These are phyloP conservation scores for Ceratocystis colombiana DNA, from an alignment of 2,329 filamentous ascomycete species.

Conservation along the genomic window DNA sequence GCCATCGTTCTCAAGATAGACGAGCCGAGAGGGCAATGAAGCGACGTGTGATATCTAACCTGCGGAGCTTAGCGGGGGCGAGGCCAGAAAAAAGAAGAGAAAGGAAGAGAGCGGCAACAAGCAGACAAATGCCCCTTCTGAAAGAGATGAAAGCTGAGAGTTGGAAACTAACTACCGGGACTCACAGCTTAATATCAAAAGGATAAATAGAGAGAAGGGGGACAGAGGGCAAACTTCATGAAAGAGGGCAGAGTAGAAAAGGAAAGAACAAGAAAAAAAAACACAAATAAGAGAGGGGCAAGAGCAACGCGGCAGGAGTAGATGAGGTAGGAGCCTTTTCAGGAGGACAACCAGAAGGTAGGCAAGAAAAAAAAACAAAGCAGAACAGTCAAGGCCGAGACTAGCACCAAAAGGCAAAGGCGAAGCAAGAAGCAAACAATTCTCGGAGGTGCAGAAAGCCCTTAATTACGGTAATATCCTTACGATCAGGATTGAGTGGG, in stretches of 20 bases:
- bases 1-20: conserved; percentile 32
- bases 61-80: neutral
- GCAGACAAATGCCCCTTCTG: neutral
- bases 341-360: neutral
- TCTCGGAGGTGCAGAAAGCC: neutral
- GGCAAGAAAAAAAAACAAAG: conserved; percentile 14
- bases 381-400: neutral
- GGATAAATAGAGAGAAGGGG: conserved; percentile 1
- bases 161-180: no score
- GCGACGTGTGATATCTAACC: neutral
- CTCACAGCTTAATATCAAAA: neutral
- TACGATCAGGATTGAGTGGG: neutral
- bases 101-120: neutral
- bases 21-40: neutral
- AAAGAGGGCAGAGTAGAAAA: neutral
- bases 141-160: conserved; percentile 13
- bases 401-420: neutral
- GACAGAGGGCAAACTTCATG: no score
- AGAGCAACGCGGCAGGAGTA: neutral
- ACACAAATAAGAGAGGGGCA: conserved; percentile 21
- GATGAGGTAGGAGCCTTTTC: neutral
- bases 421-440: conserved; percentile 8
- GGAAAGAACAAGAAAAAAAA: conserved; percentile 9
- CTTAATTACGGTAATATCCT: neutral
- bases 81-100: neutral